Conservation (phyloP, 176 grass and related monocot species). For the Ensete glaucum region DNA sequence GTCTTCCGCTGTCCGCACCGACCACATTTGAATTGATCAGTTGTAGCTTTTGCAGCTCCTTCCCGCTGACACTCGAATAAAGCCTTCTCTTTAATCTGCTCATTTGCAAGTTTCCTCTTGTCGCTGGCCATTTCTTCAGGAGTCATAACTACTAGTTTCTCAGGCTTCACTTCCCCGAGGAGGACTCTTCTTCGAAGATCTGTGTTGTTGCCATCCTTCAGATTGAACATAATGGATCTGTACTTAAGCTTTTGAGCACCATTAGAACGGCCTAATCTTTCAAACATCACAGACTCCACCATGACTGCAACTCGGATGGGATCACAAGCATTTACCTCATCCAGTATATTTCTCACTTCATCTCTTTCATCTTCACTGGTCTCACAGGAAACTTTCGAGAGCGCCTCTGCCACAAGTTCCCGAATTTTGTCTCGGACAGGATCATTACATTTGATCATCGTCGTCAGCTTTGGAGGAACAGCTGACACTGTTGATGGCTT, state of each 20-base stretch:
- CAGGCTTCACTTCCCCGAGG: not conserved
- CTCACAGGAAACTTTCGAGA: not conserved
- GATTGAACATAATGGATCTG: not conserved
- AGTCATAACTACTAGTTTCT: not conserved
- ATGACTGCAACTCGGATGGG: not conserved
- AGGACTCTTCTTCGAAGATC: constrained; percentile 2
- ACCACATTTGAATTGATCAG: constrained; percentile 9
- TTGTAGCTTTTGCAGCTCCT: constrained; percentile 1
- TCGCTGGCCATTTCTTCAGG: not conserved
- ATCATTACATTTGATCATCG: not conserved
- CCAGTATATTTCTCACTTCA: not conserved
- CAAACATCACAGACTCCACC: not conserved
- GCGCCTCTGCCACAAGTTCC: not conserved
- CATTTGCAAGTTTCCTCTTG: not conserved
- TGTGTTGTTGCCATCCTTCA: not conserved
- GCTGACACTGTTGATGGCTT: not conserved
- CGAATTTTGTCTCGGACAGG: not conserved
- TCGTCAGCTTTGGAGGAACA: not conserved
- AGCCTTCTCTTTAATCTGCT: constrained; percentile 6
- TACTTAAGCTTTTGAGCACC: not conserved
- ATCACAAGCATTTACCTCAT: not conserved
- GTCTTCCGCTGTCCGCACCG: constrained; percentile 5
- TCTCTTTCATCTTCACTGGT: not conserved
- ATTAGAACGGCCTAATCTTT: not conserved
- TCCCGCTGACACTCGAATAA: not conserved